These are phyloP conservation scores for Hondaea fermentalgiana DNA, from an alignment of 108 stramenopile species.

Conservation along the genomic window DNA sequence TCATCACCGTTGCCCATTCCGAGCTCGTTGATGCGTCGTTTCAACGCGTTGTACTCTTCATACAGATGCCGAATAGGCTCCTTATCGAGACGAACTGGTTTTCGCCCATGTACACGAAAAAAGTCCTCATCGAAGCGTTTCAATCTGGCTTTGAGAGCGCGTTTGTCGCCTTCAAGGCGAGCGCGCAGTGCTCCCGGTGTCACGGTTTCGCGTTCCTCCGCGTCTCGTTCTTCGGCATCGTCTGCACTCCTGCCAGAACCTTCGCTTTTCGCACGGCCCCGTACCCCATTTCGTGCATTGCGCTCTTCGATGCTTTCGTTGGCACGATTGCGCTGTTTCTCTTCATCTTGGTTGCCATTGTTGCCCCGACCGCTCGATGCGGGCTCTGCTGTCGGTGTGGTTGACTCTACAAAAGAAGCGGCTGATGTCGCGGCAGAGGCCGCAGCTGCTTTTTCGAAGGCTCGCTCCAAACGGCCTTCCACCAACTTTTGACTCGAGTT, in stretches of 20 bases:
- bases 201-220: neutral
- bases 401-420: neutral
- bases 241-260: neutral
- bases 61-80: constrained; percentile 94
- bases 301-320: too few species aligned
- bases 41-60: constrained; percentile 81
- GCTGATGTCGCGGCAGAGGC: neutral
- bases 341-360: too few species aligned
- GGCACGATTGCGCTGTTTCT: too few species aligned
- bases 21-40: constrained; percentile 26
- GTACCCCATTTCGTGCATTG: too few species aligned
- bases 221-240: neutral
- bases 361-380: too few species aligned
- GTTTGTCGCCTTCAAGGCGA: constrained; percentile 27
- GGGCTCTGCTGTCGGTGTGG: too few species aligned
- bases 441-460: neutral
- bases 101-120: constrained; percentile 63
- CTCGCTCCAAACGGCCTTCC: neutral
- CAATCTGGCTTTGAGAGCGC: constrained; percentile 28
- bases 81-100: constrained; percentile 88
- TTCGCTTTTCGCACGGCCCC: too few species aligned
- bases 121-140: constrained; percentile 80
- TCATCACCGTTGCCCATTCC: too few species aligned
- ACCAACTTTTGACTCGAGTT: neutral
- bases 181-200: neutral